phyloP scores from a whole-genome alignment of 805 yeast genomes.

The Candida vaughaniae region DNA sequence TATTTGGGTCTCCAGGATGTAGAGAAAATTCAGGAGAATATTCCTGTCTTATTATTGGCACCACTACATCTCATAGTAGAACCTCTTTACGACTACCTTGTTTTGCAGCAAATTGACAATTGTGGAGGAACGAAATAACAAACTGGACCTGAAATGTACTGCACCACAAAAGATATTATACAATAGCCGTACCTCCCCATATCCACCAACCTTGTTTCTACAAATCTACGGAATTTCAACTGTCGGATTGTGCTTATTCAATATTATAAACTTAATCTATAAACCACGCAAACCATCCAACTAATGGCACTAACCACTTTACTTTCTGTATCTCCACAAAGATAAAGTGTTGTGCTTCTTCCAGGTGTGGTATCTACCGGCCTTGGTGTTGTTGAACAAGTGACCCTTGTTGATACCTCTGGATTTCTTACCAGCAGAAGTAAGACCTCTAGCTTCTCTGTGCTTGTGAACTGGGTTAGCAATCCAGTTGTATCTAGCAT shows the following conservation, averaged over 20 bases:
- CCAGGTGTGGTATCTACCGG: conserved; percentile 99
- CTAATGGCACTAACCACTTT: conserved; percentile 8
- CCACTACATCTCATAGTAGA: too few relatives aligned
- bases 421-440: conserved; percentile 97
- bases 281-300: conserved; percentile 1
- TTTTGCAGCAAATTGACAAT: too few relatives aligned
- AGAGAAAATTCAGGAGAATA: not conserved
- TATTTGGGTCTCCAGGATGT: not conserved
- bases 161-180: too few relatives aligned
- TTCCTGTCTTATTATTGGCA: too few relatives aligned
- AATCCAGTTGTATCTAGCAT: conserved; percentile 99
- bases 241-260: too few relatives aligned
- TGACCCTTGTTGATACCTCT: conserved; percentile 99
- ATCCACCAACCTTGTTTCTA: too few relatives aligned
- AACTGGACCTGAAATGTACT: too few relatives aligned
- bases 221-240: too few relatives aligned
- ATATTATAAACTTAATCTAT: conserved; percentile 6
- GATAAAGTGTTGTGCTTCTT: conserved; percentile 98
- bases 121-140: too few relatives aligned
- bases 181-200: too few relatives aligned
- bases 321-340: conserved; percentile 97
- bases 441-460: conserved; percentile 99
- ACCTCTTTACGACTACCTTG: too few relatives aligned
- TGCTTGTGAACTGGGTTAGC: conserved; percentile 99
- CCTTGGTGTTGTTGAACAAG: conserved; percentile 95